Conservation (phyloP, 2,329 filamentous ascomycete species). For the Tricladium varicosporioides region DNA sequence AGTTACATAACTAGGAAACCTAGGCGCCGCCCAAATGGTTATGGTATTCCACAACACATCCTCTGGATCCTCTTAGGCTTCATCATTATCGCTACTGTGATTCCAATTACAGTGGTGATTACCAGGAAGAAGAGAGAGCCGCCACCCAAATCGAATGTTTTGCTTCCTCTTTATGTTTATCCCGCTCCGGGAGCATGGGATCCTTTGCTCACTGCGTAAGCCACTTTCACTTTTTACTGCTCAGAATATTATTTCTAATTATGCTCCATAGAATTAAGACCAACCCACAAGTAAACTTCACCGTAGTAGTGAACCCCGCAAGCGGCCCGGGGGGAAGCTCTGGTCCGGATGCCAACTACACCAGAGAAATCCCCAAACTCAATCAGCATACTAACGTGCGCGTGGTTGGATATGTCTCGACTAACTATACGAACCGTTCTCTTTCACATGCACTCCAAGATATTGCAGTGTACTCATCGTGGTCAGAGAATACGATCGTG, state of each 20-base stretch:
- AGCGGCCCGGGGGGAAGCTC: conserved; percentile 33
- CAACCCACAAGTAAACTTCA: conserved; percentile 26
- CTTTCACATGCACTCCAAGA: background rate
- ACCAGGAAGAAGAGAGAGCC: background rate
- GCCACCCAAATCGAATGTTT: conserved; percentile 6
- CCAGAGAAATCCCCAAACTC: conserved; percentile 33
- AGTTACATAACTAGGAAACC: background rate
- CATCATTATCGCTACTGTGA: conserved; percentile 8
- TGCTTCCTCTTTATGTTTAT: conserved; percentile 29
- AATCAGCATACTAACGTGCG: conserved; percentile 37
- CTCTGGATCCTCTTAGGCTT: background rate
- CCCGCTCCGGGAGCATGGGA: conserved; percentile 21
- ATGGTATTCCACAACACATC: background rate
- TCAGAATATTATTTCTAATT: background rate
- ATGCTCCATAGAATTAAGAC: conserved; percentile 10
- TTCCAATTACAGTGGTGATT: conserved; percentile 13
- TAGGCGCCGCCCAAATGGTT: conserved; percentile 1
- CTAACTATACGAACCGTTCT: conserved; percentile 26
- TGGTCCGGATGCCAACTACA: conserved; percentile 34
- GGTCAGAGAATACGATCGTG: background rate
- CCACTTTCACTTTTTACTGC: background rate
- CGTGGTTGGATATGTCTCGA: conserved; percentile 39
- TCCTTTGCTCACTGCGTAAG: conserved; percentile 21
- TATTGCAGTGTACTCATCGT: background rate
- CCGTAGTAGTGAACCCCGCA: conserved; percentile 28